Evolutionary conservation across 768 basidiomycete genomes (phyloP).

Genomic region (Rhizopogon vinicolor): DNA sequence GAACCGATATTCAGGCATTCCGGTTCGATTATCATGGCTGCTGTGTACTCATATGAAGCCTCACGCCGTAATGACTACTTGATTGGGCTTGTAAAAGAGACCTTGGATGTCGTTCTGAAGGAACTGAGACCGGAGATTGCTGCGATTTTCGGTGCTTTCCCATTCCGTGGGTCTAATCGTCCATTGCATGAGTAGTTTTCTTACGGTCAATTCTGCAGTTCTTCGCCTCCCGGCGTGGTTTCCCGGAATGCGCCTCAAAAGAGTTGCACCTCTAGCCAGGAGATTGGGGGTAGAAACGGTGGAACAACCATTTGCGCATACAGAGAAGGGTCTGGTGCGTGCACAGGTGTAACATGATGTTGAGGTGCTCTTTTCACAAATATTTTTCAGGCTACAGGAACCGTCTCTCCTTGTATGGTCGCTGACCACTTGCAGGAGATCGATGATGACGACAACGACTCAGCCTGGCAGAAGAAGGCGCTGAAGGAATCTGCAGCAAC

Average conservation of each 20-base stretch:
- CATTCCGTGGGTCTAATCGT: slow-evolving; percentile 1
- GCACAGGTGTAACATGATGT: neutral
- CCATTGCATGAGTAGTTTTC: neutral
- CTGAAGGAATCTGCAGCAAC: slow-evolving; percentile 1
- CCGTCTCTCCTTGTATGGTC: neutral
- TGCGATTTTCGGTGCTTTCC: neutral
- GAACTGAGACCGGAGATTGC: neutral
- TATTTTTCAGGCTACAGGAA: neutral
- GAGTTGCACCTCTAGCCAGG: neutral
- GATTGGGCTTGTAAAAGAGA: too few species aligned
- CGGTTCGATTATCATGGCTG: slow-evolving; percentile 2
- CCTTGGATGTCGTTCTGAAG: neutral
- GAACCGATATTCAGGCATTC: neutral
- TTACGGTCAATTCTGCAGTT: neutral
- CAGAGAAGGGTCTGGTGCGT: neutral
- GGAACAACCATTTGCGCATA: slow-evolving; percentile 3
- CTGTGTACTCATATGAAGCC: slow-evolving; percentile 2
- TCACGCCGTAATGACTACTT: neutral
- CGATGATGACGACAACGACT: neutral
- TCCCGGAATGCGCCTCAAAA: slow-evolving; percentile 6
- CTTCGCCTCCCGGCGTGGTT: slow-evolving; percentile 5
- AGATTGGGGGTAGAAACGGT: neutral
- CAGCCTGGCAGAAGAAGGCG: neutral
- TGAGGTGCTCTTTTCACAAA: neutral
- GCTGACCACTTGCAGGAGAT: neutral